Evolutionary conservation across 192 early-diverging fungal species (phyloP), one percentile per base, ranked within the genome.

Genomic region (Chytriomyces sp.): DNA sequence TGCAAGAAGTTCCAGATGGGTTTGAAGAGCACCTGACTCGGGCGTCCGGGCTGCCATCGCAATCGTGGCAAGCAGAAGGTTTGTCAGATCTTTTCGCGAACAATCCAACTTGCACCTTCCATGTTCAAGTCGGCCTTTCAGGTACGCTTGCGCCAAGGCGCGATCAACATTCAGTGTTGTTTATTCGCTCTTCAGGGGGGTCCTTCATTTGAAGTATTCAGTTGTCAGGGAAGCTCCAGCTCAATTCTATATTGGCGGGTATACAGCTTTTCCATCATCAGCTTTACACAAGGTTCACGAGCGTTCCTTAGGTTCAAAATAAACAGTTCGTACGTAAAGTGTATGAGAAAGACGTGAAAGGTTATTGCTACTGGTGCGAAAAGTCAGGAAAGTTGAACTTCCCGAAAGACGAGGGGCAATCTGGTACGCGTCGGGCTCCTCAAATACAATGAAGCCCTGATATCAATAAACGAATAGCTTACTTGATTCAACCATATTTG

Each of bases 381-480:
- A 80, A 81, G 44, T 17, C 53, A 14, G 79, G 73, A 28, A 77
- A 73, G 41, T 54, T 83, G 2, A 22, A 57, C 8, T 39, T 83
- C 14, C 82, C 82, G 38, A 83, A 82, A 55, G 80, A 80, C 61
- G 59, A 72, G 19, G 73, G 79, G 52, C 63, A 77, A 44, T 40
- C 56, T 17, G 75, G 74, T 79, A 63, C 26, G 19, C 68, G 39
- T n/a, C n/a, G n/a, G n/a, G n/a, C n/a, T n/a, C n/a, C n/a, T n/a
- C n/a, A n/a, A n/a, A n/a, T 6, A 6, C 71, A 61, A 31, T 4
- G 6, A 38, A 32, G 17, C 26, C 14, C 56, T 70, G 19, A 31
- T 30, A 5, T 8, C n/a, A 10, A 41, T 30, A n/a, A n/a, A 61
- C n/a, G 10, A 8, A 31, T 34, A 82, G 81, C 77, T 26, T 75